Evolutionary conservation across 1,139 yeast genomes (phyloP), one percentile per base, ranked within the genome.

Genomic region (Candida sanyaensis): DNA sequence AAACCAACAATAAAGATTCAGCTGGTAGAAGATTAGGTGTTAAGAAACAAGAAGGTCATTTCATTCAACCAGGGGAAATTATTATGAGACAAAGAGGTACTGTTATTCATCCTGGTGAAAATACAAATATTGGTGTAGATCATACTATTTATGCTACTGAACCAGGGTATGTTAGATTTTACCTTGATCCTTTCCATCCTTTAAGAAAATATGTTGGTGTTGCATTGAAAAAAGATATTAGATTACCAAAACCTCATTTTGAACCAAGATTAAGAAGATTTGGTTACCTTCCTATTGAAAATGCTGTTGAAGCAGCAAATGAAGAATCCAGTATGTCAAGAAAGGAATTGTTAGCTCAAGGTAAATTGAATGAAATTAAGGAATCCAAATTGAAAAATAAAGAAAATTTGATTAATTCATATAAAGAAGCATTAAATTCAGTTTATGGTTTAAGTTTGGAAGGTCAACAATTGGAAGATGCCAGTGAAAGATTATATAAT

Each of bases 181-280:
- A 93, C 66, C 74, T 84, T 55, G 97, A 93, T 71, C 99, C 99
- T n/a, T 92, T 92, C 77, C 99, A 93, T 63, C 97, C 98, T 39
- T 81, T 84, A 63, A 83, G 98, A 66, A 87, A 86, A 64, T 88
- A 88, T 62, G 90, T 91, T 49, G 99, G 99, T 37, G 84, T 93
- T 45, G 92, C 96, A 1, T 76, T 93, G 50, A 74, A 74, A 42
- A 77, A 78, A 54, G 86, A 84, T 4, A 70, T 81, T 40, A 70
- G 75, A 50, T 77, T 93, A 42, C 99, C 99, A 33, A 83, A 90
- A 9, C 89, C 95, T 8, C 98, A 93, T 65, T 92, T 92, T 66
- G 86, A 78, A 27, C 97, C 98, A 43, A 79, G 93, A 44, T 75
- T 81, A 27, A 83, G 99, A 70, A 78, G 98, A 66, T 84, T 93